A percentile compares a stretch with the other conserved stretches of the same genome.
phyloP scores from a whole-genome alignment of 2,329 filamentous ascomycete genomes.

The Aspergillus neotritici region DNA sequence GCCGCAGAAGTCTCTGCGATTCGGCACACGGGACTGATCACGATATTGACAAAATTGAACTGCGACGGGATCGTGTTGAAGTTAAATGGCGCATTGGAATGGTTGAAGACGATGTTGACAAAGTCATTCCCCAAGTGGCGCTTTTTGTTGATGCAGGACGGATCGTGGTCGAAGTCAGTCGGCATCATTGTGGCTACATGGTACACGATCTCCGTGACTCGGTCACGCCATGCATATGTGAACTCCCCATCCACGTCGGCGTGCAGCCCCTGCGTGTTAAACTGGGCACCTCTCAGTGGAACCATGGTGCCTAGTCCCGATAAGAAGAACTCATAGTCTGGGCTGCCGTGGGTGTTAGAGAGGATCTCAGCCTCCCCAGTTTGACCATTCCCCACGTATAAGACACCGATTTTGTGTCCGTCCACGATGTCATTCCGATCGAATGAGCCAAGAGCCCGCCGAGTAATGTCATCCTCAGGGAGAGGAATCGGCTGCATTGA shows the following conservation, averaged over 20 bases:
- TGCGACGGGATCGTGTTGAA: slow-evolving; percentile 91
- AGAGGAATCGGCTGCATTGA: slow-evolving; percentile 67
- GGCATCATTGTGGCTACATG: slow-evolving; percentile 98
- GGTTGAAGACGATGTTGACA: slow-evolving; percentile 97
- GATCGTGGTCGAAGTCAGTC: slow-evolving; percentile 70
- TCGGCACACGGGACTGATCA: slow-evolving; percentile 71
- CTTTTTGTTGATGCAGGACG: slow-evolving; percentile 78
- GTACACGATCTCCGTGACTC: slow-evolving; percentile 91
- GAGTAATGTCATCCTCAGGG: slow-evolving; percentile 64
- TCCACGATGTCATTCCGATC: slow-evolving; percentile 87
- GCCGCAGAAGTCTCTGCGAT: slow-evolving; percentile 34
- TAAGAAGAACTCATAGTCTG: slow-evolving; percentile 82
- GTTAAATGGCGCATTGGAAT: slow-evolving; percentile 80
- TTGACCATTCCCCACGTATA: slow-evolving; percentile 88
- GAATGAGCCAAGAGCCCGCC: slow-evolving; percentile 71
- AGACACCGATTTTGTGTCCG: slow-evolving; percentile 88
- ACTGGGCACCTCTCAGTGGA: slow-evolving; percentile 71
- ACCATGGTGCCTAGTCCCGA: slow-evolving; percentile 76
- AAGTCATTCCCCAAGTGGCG: slow-evolving; percentile 94
- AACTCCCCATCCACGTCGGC: slow-evolving; percentile 77
- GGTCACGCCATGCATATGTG: slow-evolving; percentile 89
- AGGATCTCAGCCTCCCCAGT: slow-evolving; percentile 77
- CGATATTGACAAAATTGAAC: slow-evolving; percentile 96
- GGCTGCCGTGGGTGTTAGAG: slow-evolving; percentile 76
- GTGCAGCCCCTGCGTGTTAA: slow-evolving; percentile 91